phyloP scores from a whole-genome alignment of 1,284 basidiomycete species.

The Termitomyces sp. region DNA sequence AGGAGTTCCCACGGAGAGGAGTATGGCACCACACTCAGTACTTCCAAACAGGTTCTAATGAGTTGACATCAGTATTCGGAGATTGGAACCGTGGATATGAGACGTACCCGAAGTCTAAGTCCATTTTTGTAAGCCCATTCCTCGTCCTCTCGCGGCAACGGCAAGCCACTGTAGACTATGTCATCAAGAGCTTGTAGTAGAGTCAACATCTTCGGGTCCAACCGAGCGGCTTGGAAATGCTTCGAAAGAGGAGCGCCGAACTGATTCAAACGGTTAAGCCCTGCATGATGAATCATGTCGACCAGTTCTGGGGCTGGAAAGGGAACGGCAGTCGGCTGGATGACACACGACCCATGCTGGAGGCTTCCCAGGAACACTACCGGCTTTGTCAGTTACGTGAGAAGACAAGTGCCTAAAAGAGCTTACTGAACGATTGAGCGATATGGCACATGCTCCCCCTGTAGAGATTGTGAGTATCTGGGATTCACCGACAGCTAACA shows the following conservation, averaged over 20 bases:
- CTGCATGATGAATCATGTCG: conserved; percentile 63
- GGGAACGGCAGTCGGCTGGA: conserved; percentile 58
- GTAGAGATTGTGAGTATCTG: conserved; percentile 30
- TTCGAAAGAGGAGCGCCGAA: conserved; percentile 62
- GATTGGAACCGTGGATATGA: not conserved
- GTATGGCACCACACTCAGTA: conserved; percentile 58
- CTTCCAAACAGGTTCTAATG: conserved; percentile 58
- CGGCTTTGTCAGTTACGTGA: conserved; percentile 31
- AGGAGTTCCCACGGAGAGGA: conserved; percentile 41
- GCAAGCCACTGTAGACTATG: conserved; percentile 52
- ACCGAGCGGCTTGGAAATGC: conserved; percentile 57
- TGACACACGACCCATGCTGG: conserved; percentile 64
- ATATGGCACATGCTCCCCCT: conserved; percentile 74
- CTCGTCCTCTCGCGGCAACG: conserved; percentile 55
- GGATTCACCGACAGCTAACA: conserved; percentile 20
- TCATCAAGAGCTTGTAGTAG: conserved; percentile 50
- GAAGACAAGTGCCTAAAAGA: conserved; percentile 24
- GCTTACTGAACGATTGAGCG: conserved; percentile 60
- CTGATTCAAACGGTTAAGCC: conserved; percentile 65
- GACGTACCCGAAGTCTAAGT: conserved; percentile 46
- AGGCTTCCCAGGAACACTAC: conserved; percentile 63
- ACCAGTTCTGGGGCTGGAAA: conserved; percentile 67
- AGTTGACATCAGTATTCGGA: conserved; percentile 8
- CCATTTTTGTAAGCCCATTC: conserved; percentile 51
- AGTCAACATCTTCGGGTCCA: conserved; percentile 55